phyloP scores from a whole-genome alignment of 192 early-diverging fungal genomes.

The Gigaspora rosea region DNA sequence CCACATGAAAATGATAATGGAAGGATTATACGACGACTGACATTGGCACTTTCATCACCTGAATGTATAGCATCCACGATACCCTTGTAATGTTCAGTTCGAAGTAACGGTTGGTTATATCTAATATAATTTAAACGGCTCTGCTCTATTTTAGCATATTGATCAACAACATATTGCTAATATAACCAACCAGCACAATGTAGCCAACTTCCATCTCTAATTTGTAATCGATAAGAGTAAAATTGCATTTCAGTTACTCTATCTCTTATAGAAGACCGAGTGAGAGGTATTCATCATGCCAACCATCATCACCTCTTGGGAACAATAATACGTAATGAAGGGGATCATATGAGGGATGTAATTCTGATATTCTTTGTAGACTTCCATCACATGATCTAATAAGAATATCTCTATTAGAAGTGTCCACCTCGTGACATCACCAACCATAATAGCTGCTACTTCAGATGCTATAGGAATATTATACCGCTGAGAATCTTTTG shows the following conservation, averaged over 20 bases:
- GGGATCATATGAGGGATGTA: conserved; percentile 22
- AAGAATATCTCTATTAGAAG: conserved; percentile 31
- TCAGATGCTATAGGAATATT: conserved; percentile 21
- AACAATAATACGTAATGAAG: conserved; percentile 33
- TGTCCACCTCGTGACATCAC: conserved; percentile 5
- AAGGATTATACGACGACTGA: conserved; percentile 32
- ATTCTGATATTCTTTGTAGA: conserved; percentile 20
- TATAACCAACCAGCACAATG: conserved; percentile 30
- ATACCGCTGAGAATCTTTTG: not conserved
- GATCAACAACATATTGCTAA: conserved; percentile 37
- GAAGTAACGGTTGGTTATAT: conserved; percentile 11
- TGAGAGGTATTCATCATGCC: conserved; percentile 14
- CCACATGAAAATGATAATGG: conserved; percentile 36
- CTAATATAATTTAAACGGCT: conserved; percentile 22
- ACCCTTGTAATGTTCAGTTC: conserved; percentile 15
- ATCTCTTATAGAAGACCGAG: not conserved
- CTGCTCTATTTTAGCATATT: conserved; percentile 37
- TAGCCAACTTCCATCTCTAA: conserved; percentile 24
- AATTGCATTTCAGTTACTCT: not conserved
- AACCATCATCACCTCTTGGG: conserved; percentile 32
- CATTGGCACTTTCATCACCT: not conserved
- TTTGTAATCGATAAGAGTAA: conserved; percentile 34
- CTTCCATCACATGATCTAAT: conserved; percentile 19
- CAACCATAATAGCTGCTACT: conserved; percentile 24
- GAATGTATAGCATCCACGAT: conserved; percentile 18